phyloP scores from a whole-genome alignment of 352 stramenopile species.

The Phytophthora agathidicida region DNA sequence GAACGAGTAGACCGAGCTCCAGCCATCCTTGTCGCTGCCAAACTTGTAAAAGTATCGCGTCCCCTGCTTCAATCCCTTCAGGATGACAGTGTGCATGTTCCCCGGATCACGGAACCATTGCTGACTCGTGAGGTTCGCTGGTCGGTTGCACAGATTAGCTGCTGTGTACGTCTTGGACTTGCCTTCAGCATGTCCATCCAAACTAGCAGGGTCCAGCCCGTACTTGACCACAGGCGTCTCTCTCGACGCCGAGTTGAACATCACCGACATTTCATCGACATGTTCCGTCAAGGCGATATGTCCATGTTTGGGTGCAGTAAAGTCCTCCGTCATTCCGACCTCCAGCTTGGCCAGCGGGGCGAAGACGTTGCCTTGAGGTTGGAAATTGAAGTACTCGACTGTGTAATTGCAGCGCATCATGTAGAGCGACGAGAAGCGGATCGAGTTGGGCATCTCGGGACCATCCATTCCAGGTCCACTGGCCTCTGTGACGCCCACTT shows the following conservation, averaged over 20 bases:
- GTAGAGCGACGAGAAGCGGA: conserved; percentile 70
- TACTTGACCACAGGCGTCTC: conserved; percentile 59
- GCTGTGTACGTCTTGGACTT: conserved; percentile 70
- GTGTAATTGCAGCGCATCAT: conserved; percentile 83
- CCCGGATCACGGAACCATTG: conserved; percentile 77
- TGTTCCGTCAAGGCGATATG: conserved; percentile 65
- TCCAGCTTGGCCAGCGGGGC: conserved; percentile 41
- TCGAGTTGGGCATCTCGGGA: conserved; percentile 30
- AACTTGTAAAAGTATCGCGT: conserved; percentile 82
- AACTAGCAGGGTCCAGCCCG: conserved; percentile 31
- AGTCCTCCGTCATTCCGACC: conserved; percentile 63
- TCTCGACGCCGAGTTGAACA: conserved; percentile 76
- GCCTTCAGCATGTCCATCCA: conserved; percentile 39
- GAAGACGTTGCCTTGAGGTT: conserved; percentile 47
- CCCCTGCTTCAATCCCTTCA: conserved; percentile 44
- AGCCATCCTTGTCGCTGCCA: conserved; percentile 76
- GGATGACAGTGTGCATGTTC: conserved; percentile 82
- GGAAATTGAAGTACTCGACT: conserved; percentile 68
- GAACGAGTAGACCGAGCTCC: conserved; percentile 74
- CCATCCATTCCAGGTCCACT: conserved; percentile 29
- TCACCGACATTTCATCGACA: conserved; percentile 74
- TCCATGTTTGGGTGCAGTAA: conserved; percentile 69
- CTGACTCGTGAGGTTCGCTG: conserved; percentile 68
- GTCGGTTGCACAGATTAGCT: conserved; percentile 65
- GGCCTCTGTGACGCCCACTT: conserved; percentile 36